Conservation (phyloP, 2,329 filamentous ascomycete species). For the Penicillium sp. region DNA sequence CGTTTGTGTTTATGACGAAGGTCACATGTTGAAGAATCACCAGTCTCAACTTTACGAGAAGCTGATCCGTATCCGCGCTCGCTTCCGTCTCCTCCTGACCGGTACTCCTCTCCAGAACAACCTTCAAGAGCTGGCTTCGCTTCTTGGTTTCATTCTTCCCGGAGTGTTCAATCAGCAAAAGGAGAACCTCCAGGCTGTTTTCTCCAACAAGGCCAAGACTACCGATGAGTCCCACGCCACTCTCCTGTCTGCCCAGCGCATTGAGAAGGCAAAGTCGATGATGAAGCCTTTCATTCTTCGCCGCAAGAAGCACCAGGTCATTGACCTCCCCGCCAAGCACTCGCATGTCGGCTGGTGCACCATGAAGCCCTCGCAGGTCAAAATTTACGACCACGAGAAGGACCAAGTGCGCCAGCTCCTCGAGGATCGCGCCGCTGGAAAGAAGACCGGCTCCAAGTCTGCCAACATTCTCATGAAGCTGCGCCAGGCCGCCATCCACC, state of each 20-base stretch:
- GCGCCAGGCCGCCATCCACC: slow-evolving; percentile 89
- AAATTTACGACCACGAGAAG: slow-evolving; percentile 73
- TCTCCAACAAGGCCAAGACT: slow-evolving; percentile 87
- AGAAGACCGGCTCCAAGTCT: slow-evolving; percentile 56
- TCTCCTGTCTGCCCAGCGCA: slow-evolving; percentile 82
- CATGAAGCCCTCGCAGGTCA: slow-evolving; percentile 70
- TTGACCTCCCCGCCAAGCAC: slow-evolving; percentile 81
- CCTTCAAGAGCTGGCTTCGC: slow-evolving; percentile 82
- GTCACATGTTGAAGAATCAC: slow-evolving; percentile 88
- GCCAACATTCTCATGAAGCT: slow-evolving; percentile 82
- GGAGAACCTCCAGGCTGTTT: slow-evolving; percentile 81
- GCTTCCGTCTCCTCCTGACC: slow-evolving; percentile 84
- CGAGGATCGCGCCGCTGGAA: slow-evolving; percentile 59
- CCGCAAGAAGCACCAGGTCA: slow-evolving; percentile 87
- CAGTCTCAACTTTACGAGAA: slow-evolving; percentile 79
- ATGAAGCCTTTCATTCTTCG: slow-evolving; percentile 93
- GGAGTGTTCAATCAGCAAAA: slow-evolving; percentile 75
- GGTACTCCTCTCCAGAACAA: slow-evolving; percentile 98
- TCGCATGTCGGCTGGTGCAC: slow-evolving; percentile 78
- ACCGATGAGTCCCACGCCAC: slow-evolving; percentile 73
- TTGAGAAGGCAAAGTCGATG: slow-evolving; percentile 84
- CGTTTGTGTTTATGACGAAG: slow-evolving; percentile 83
- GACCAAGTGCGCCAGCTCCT: slow-evolving; percentile 62
- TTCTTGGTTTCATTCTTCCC: slow-evolving; percentile 93
- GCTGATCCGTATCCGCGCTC: slow-evolving; percentile 72